Conservation (phyloP, 164 flowering plant species). For the Magnolia changhungtana region DNA sequence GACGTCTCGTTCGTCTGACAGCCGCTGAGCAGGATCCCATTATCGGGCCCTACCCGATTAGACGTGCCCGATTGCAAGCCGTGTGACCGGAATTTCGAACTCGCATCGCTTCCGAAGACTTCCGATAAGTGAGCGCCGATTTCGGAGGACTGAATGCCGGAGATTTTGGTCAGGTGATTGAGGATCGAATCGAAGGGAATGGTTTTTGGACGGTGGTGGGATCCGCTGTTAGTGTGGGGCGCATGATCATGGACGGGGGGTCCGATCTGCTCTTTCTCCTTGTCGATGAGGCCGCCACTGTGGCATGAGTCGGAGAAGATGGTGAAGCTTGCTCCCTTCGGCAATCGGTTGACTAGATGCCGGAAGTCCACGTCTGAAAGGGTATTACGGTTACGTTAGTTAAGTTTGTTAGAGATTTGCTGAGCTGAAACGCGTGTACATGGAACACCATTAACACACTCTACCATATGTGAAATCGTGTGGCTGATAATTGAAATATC, state of each 20-base stretch:
- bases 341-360: slow-evolving; percentile 59
- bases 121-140: slow-evolving; percentile 45
- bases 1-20: slow-evolving; percentile 76
- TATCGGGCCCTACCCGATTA: slow-evolving; percentile 29
- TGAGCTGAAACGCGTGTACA: too few species aligned
- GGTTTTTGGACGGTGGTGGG: slow-evolving; percentile 17
- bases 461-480: too few species aligned
- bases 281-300: slow-evolving; percentile 85
- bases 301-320: slow-evolving; percentile 87
- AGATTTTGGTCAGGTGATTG: slow-evolving; percentile 39
- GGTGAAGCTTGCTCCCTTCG: slow-evolving; percentile 65
- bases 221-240: slow-evolving; percentile 23
- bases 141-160: slow-evolving; percentile 42
- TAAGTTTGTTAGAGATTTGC: too few species aligned
- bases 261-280: slow-evolving; percentile 80
- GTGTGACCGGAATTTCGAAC: slow-evolving; percentile 32
- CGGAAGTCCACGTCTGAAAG: slow-evolving; percentile 62
- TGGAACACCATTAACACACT: too few species aligned
- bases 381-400: neutral
- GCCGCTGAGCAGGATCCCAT: slow-evolving; percentile 69
- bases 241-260: slow-evolving; percentile 35
- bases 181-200: slow-evolving; percentile 46
- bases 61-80: neutral
- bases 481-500: too few species aligned
- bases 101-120: slow-evolving; percentile 49